Conservation (phyloP, 768 basidiomycete species). For the Pleurotus citrinopileatus region DNA sequence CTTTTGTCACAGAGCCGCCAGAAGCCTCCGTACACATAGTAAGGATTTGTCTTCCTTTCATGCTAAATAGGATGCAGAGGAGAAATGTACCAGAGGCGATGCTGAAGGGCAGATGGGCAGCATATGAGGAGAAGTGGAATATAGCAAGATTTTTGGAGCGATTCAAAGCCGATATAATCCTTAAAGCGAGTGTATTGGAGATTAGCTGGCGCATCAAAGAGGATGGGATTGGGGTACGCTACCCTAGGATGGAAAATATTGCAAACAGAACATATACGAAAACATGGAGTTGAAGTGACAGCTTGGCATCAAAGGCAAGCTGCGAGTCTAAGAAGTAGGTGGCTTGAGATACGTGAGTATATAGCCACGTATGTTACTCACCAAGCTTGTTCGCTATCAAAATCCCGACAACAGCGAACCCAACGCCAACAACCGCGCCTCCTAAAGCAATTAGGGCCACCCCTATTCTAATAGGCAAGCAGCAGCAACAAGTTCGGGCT, state of each 20-base stretch:
- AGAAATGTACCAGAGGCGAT: slow-evolving; percentile 1
- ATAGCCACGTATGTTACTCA: background rate
- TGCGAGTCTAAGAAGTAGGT: background rate
- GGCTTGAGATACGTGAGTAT: background rate
- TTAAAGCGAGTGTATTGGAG: background rate
- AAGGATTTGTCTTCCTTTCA: background rate
- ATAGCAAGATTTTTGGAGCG: background rate
- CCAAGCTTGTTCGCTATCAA: slow-evolving; percentile 2
- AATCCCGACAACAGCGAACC: slow-evolving; percentile 1
- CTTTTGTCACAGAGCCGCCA: background rate
- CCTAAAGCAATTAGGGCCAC: background rate
- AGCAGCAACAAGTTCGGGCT: background rate
- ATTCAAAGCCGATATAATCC: background rate
- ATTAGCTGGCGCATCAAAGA: background rate
- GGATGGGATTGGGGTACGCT: background rate
- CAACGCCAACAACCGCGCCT: background rate
- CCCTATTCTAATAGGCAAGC: slow-evolving; percentile 1
- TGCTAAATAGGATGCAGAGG: background rate
- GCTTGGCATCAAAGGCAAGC: background rate
- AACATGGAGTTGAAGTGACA: slow-evolving; percentile 1
- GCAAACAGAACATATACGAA: background rate
- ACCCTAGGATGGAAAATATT: slow-evolving; percentile 2
- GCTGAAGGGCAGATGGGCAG: slow-evolving; percentile 2
- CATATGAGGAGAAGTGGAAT: slow-evolving; percentile 2
- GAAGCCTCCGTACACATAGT: background rate